A percentile compares a stretch with the other conserved stretches of the same genome.
phyloP scores from a whole-genome alignment of 2,329 filamentous ascomycete genomes.

The Penicillium sp. region DNA sequence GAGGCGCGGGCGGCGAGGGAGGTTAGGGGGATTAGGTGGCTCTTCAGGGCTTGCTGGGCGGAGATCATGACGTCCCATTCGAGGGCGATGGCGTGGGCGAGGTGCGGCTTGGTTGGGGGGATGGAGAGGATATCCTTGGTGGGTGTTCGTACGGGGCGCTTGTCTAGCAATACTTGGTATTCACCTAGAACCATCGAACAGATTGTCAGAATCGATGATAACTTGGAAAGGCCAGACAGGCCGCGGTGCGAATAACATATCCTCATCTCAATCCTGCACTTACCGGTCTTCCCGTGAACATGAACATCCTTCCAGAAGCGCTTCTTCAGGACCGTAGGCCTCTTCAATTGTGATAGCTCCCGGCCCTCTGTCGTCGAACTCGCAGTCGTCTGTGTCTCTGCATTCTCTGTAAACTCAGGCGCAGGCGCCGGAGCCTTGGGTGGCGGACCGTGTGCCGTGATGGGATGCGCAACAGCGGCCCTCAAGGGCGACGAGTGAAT shows the following conservation, averaged over 20 bases:
- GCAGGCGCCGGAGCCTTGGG: slow-evolving; percentile 58
- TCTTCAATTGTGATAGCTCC: slow-evolving; percentile 32
- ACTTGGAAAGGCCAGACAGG: background rate
- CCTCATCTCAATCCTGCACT: background rate
- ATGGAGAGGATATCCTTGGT: slow-evolving; percentile 71
- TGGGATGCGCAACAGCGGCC: slow-evolving; percentile 58
- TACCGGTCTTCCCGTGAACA: slow-evolving; percentile 69
- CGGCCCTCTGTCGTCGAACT: slow-evolving; percentile 16
- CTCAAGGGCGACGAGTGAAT: slow-evolving; percentile 41
- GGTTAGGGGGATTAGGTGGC: slow-evolving; percentile 88
- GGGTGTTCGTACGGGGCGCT: slow-evolving; percentile 75
- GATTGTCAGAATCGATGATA: background rate
- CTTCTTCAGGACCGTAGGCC: slow-evolving; percentile 55
- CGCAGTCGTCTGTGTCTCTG: slow-evolving; percentile 49
- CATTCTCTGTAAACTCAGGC: slow-evolving; percentile 50
- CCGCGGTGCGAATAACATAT: background rate
- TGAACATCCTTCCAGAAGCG: slow-evolving; percentile 88
- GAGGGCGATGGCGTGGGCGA: slow-evolving; percentile 81
- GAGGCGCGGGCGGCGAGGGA: slow-evolving; percentile 80
- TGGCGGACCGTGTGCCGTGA: slow-evolving; percentile 62
- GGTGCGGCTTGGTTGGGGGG: slow-evolving; percentile 73
- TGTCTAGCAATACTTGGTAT: slow-evolving; percentile 72
- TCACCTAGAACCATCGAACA: slow-evolving; percentile 42
- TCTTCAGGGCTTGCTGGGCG: slow-evolving; percentile 78
- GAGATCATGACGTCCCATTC: slow-evolving; percentile 90